phyloP scores from a whole-genome alignment of 495 filamentous ascomycete species.

The Penicillium turbatum region DNA sequence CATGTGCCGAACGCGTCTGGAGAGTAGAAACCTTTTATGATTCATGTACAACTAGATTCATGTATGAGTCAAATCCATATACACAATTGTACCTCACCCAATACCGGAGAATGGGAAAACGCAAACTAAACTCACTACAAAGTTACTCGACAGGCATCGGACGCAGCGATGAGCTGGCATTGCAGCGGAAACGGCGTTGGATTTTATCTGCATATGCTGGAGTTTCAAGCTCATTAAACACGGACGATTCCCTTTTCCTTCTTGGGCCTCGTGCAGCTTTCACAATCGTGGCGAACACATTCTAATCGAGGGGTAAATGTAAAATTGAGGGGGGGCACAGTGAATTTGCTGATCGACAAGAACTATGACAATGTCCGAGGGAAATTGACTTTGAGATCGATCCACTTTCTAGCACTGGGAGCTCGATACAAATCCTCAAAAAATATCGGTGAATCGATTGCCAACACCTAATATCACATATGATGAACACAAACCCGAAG shows the following conservation, averaged over 20 bases:
- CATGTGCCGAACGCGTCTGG: constrained; percentile 36
- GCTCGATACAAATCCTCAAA: background rate
- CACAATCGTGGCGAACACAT: constrained; percentile 7
- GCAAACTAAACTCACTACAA: background rate
- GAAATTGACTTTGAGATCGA: constrained; percentile 1
- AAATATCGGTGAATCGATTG: background rate
- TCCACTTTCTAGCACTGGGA: background rate
- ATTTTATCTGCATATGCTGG: constrained; percentile 19
- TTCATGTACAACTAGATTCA: background rate
- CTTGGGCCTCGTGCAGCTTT: constrained; percentile 25
- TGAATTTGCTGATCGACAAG: background rate
- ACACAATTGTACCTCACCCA: background rate
- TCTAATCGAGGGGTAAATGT: background rate
- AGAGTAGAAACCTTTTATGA: background rate
- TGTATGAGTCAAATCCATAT: no score
- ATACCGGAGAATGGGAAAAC: background rate
- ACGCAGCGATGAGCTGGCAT: constrained; percentile 93
- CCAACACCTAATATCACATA: background rate
- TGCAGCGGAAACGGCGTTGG: constrained; percentile 33
- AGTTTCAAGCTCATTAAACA: background rate
- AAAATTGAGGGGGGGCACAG: background rate
- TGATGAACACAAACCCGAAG: background rate
- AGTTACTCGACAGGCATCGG: constrained; percentile 49
- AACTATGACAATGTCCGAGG: background rate
- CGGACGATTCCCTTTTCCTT: constrained; percentile 16